Percentiles rank a stretch among this genome's conserved stretches.
Evolutionary conservation across 176 grass and related monocot genomes (phyloP).

Genomic region (Triticum monococcum): DNA sequence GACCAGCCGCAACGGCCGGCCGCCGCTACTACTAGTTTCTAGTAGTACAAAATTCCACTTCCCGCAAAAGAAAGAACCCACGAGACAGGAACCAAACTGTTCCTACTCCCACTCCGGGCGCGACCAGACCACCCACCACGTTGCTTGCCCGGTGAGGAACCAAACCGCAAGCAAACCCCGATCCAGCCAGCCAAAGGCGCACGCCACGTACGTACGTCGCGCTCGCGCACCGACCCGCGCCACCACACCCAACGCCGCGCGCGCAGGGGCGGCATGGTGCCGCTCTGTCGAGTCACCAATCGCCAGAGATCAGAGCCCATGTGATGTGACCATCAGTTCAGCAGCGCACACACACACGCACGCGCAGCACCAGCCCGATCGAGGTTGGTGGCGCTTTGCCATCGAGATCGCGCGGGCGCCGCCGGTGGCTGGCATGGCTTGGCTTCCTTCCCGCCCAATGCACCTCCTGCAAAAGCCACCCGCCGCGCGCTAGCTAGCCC

Average conservation of each 20-base stretch:
- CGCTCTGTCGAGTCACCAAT: background rate
- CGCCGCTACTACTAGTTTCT: background rate
- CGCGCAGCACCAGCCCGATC: background rate
- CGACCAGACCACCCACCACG: conserved; percentile 59
- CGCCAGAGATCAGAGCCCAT: background rate
- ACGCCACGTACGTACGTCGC: background rate
- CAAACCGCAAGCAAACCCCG: conserved; percentile 28
- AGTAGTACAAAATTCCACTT: background rate
- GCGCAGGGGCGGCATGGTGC: background rate
- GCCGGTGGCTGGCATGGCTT: conserved; percentile 13
- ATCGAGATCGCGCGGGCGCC: conserved; percentile 33
- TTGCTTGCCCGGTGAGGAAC: conserved; percentile 77
- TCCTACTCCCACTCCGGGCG: conserved; percentile 43
- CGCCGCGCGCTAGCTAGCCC: no score
- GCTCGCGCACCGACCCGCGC: background rate
- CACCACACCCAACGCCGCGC: background rate
- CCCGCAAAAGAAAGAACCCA: no score
- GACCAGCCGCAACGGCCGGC: background rate
- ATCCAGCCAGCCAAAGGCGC: background rate
- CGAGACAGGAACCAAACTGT: no score
- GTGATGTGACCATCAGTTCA: background rate
- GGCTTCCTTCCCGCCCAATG: background rate
- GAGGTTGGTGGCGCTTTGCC: conserved; percentile 44
- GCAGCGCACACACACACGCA: background rate
- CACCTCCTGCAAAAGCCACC: background rate